A percentile compares a stretch with the other conserved stretches of the same genome.
Evolutionary conservation across 257 asterid genomes (phyloP).

Genomic region (Paulownia fortunei): DNA sequence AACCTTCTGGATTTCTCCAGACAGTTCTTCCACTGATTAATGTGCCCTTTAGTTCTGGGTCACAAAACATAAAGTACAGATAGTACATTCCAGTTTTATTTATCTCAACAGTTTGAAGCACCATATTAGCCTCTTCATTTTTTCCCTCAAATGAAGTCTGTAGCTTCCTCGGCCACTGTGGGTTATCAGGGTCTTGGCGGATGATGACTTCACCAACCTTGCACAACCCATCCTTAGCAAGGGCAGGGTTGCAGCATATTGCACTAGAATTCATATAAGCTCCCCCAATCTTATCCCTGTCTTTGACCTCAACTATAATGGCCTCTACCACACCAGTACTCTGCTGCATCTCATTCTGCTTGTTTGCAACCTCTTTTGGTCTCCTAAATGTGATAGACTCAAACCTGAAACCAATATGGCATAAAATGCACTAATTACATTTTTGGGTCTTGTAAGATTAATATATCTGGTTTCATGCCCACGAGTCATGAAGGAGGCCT

Average conservation of each 20-base stretch:
- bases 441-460: neutral
- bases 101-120: conserved; percentile 72
- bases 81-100: conserved; percentile 95
- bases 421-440: neutral
- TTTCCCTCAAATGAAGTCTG: conserved; percentile 74
- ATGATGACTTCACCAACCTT: conserved; percentile 95
- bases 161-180: conserved; percentile 86
- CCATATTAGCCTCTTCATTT: conserved; percentile 74
- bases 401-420: conserved; percentile 61
- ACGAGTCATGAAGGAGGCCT: neutral
- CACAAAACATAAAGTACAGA: conserved; percentile 85
- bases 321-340: conserved; percentile 94
- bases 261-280: conserved; percentile 70
- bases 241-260: conserved; percentile 87
- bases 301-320: conserved; percentile 88
- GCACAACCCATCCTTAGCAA: conserved; percentile 86
- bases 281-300: conserved; percentile 86
- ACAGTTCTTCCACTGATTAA: conserved; percentile 88
- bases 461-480: neutral
- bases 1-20: conserved; percentile 98
- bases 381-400: conserved; percentile 83
- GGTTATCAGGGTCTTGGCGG: conserved; percentile 73
- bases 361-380: conserved; percentile 70
- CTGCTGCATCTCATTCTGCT: conserved; percentile 85
- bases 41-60: conserved; percentile 88